Percentiles rank a stretch among this genome's conserved stretches.
Evolutionary conservation across 2,329 filamentous ascomycete species (phyloP).

Genomic region (Reticulascus tulasneorum): DNA sequence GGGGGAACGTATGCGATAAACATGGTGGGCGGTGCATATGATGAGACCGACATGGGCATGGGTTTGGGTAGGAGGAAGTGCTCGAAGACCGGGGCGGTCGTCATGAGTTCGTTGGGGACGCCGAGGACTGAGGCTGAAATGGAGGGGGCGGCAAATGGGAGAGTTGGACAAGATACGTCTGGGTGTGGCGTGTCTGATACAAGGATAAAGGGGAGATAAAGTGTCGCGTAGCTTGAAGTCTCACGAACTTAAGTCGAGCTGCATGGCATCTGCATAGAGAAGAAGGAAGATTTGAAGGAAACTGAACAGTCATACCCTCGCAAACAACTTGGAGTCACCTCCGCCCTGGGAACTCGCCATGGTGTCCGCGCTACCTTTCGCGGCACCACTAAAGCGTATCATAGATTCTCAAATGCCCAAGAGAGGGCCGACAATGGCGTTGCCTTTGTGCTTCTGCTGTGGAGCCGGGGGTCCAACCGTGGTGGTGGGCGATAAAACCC

Average conservation of each 20-base stretch:
- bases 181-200: not conserved
- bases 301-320: constrained; percentile 65
- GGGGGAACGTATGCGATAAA: constrained; percentile 52
- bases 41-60: not conserved
- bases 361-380: constrained; percentile 19
- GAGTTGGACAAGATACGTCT: not conserved
- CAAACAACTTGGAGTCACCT: constrained; percentile 99
- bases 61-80: not conserved
- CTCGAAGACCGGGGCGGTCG: not conserved
- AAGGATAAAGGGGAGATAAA: constrained; percentile 1
- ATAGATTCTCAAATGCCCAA: constrained; percentile 3
- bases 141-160: not conserved
- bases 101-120: not conserved
- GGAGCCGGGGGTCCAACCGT: too few relatives aligned
- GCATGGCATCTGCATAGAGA: constrained; percentile 1
- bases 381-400: constrained; percentile 3
- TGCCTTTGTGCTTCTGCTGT: constrained; percentile 5
- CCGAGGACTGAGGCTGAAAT: not conserved
- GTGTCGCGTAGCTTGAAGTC: too few relatives aligned
- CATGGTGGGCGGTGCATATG: constrained; percentile 32
- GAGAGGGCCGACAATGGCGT: constrained; percentile 5
- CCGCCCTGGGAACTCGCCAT: constrained; percentile 60
- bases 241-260: not conserved
- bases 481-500: constrained; percentile 11
- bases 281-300: constrained; percentile 3